Conservation (phyloP, 305 asterid species). For the Fraxinus xanthoxyloides region DNA sequence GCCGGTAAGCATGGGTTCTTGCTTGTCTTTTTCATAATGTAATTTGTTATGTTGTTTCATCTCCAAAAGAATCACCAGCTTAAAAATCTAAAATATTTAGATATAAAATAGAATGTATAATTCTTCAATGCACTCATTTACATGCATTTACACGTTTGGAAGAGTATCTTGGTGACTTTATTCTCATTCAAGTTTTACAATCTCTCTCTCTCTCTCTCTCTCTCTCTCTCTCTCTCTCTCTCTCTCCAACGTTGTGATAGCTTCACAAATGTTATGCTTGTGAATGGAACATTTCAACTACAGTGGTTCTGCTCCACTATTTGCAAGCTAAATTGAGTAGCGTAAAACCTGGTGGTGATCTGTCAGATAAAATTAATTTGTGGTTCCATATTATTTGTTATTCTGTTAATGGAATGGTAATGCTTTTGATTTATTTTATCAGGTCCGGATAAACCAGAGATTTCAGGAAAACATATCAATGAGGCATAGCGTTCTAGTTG, state of each 20-base stretch:
- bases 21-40: conserved; percentile 20
- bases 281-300: background rate
- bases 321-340: conserved; percentile 14
- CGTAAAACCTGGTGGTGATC: background rate
- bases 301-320: background rate
- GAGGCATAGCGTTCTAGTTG: conserved; percentile 81
- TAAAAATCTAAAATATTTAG: background rate
- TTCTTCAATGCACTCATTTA: conserved; percentile 3
- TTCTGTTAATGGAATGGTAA: conserved; percentile 7
- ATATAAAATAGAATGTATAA: background rate
- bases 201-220: background rate
- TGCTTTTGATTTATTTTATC: conserved; percentile 31
- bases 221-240: too few relatives aligned
- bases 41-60: conserved; percentile 15
- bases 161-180: conserved; percentile 1
- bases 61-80: background rate
- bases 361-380: background rate
- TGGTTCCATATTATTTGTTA: conserved; percentile 12
- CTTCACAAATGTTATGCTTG: conserved; percentile 14
- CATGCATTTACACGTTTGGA: conserved; percentile 20
- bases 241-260: background rate
- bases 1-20: conserved; percentile 70
- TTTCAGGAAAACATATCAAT: conserved; percentile 79
- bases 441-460: conserved; percentile 90
- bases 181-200: background rate